phyloP scores from a whole-genome alignment of 2,329 filamentous ascomycete genomes.

The Colletotrichum cuscutae region DNA sequence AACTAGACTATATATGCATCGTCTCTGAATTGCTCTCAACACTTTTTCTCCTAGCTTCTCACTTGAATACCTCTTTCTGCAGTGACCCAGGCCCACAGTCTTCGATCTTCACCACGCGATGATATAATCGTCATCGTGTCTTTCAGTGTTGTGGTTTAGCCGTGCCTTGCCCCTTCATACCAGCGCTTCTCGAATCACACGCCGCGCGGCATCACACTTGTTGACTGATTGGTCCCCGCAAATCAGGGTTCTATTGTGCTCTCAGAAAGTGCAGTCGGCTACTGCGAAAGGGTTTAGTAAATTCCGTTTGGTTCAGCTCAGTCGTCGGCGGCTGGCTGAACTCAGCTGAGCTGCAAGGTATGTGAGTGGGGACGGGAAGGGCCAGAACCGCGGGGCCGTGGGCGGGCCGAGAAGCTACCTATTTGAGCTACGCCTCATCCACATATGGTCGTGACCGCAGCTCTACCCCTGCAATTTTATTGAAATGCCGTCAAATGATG shows the following conservation, averaged over 20 bases:
- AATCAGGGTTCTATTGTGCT: not conserved
- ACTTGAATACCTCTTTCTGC: too few species aligned
- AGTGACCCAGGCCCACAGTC: too few species aligned
- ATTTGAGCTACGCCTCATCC: not conserved
- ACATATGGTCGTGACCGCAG: not conserved
- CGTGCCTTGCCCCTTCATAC: not conserved
- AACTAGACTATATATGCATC: too few species aligned
- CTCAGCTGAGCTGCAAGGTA: not conserved
- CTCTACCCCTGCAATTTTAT: not conserved
- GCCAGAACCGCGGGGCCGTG: not conserved
- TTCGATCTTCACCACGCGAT: not conserved
- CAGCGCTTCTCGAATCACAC: not conserved
- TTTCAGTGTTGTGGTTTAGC: not conserved
- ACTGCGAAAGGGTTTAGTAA: not conserved
- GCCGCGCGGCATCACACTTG: not conserved
- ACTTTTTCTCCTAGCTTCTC: too few species aligned
- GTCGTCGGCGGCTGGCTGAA: not conserved
- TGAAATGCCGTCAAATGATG: not conserved
- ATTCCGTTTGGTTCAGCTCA: not conserved
- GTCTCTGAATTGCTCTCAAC: too few species aligned
- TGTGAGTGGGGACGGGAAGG: not conserved
- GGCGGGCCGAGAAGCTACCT: not conserved
- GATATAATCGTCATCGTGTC: not conserved
- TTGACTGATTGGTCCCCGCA: not conserved
- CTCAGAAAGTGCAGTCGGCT: not conserved